Conservation (phyloP, 805 yeast genomes). For the Yamadazyma philogaea region DNA sequence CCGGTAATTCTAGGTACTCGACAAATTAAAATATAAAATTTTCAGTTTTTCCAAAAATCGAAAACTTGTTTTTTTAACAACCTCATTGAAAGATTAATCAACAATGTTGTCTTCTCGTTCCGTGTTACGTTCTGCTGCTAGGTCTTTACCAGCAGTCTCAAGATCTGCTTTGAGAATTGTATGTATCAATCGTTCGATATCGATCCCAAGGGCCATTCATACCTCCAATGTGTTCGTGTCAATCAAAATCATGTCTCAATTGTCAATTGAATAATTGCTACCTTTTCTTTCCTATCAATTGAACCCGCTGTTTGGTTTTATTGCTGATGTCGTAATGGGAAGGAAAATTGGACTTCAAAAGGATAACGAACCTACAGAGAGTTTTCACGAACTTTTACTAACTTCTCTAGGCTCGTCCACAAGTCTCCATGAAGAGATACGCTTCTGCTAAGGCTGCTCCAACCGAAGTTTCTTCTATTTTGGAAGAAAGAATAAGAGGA, state of each 20-base stretch:
- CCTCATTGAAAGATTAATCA: slow-evolving; percentile 7
- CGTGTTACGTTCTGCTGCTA: slow-evolving; percentile 79
- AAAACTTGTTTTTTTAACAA: slow-evolving; percentile 10
- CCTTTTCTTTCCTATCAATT: background rate
- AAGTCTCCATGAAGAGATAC: slow-evolving; percentile 68
- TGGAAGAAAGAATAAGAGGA: slow-evolving; percentile 99
- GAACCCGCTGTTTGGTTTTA: background rate
- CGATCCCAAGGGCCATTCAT: background rate
- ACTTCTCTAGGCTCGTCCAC: slow-evolving; percentile 64
- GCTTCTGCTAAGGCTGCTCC: slow-evolving; percentile 98
- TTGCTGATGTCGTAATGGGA: too few relatives aligned
- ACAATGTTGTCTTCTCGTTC: slow-evolving; percentile 81
- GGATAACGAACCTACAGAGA: too few relatives aligned
- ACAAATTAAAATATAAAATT: slow-evolving; percentile 17
- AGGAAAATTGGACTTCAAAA: too few relatives aligned
- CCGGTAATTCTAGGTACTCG: slow-evolving; percentile 11
- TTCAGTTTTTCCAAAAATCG: slow-evolving; percentile 15
- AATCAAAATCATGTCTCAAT: too few relatives aligned
- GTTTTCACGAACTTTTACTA: slow-evolving; percentile 8
- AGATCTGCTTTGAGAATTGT: slow-evolving; percentile 33
- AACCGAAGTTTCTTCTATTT: slow-evolving; percentile 97
- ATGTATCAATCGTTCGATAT: slow-evolving; percentile 21
- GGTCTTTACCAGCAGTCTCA: slow-evolving; percentile 56
- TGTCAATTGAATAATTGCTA: background rate
- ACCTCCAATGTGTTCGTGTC: background rate